phyloP scores from a whole-genome alignment of 176 grass and related monocot genomes.

The Ampelocalamus luodianensis region DNA sequence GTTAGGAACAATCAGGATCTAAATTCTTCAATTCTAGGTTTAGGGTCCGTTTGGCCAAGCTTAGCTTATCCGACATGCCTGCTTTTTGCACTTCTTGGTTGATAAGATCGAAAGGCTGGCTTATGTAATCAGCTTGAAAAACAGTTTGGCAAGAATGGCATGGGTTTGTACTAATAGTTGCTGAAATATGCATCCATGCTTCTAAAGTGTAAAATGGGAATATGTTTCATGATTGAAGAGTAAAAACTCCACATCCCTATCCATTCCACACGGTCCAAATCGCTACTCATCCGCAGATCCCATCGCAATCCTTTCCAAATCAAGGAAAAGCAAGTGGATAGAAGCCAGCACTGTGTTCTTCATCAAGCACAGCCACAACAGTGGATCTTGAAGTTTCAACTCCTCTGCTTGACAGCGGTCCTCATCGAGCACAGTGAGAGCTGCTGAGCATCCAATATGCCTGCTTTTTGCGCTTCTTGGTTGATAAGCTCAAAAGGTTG shows the following conservation, averaged over 20 bases:
- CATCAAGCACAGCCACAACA: neutral
- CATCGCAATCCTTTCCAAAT: neutral
- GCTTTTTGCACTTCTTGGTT: neutral
- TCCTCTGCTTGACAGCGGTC: neutral
- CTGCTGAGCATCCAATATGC: constrained; percentile 18
- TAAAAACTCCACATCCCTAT: neutral
- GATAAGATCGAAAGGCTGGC: neutral
- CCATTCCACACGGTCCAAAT: neutral
- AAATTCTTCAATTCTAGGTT: constrained; percentile 1
- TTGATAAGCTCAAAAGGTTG: neutral
- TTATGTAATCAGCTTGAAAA: neutral
- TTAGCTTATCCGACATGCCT: constrained; percentile 13
- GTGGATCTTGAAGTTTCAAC: neutral
- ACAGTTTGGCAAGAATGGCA: neutral
- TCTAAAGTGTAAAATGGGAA: neutral
- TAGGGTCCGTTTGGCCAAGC: neutral
- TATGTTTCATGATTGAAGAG: neutral
- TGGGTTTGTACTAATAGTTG: constrained; percentile 4
- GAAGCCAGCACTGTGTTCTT: neutral
- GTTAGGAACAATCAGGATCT: neutral
- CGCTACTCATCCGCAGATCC: neutral
- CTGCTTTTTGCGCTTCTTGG: neutral
- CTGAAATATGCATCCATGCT: neutral
- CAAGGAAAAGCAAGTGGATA: neutral
- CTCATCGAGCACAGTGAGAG: neutral